Base-by-base conservation (phyloP, 345 rosid species). In the Kandelia obovata region DNA sequence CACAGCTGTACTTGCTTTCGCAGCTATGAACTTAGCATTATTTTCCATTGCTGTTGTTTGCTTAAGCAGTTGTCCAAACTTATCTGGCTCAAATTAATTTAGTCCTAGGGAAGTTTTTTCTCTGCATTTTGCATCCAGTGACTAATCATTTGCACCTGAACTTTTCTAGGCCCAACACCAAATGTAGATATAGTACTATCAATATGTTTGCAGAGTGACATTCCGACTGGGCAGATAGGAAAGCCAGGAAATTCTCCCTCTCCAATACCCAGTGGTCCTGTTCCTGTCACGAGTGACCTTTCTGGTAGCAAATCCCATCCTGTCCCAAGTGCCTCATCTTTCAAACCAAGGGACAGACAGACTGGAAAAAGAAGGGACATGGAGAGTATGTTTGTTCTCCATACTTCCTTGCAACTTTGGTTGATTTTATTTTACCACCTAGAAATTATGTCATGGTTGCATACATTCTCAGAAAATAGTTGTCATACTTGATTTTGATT, bases 141-240 rank as follows among this genome's bases (percentile, higher is more conserved):
- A 35, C 30, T 79, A 31, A 53, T 35, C 7, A 21, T 31, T 32
- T 57, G 62, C 35, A 47, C 21, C 19, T 32, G 61, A n/a, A 57
- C 59, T 13, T 30, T 69, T 78, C 30, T 72, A 91, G 97, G 97
- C 79, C 96, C 97, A 46, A 71, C 79, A 26, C 96, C 96, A 51
- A 85, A 86, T 56, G 95, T 85, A 63, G 97, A 91, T 78, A 78
- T 94, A 52, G 87, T 94, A 34, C 68, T 94, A 65, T 94, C 97
- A 20, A 88, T 94, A 68, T 91, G 96, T 79, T 76, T 94, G 83
- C 95, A 94, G 82, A 89, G 88, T 65, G 88, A 87, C 76, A 61
- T 87, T 58, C 88, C 88, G 11, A 73, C 70, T 26, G 83, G 62
- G 53, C 84, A 77, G 73, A 46, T 61, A 53, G 85, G 82, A 31